phyloP scores from a whole-genome alignment of 225 moss, liverwort and hornwort genomes.

The Marchantia polymorpha region DNA sequence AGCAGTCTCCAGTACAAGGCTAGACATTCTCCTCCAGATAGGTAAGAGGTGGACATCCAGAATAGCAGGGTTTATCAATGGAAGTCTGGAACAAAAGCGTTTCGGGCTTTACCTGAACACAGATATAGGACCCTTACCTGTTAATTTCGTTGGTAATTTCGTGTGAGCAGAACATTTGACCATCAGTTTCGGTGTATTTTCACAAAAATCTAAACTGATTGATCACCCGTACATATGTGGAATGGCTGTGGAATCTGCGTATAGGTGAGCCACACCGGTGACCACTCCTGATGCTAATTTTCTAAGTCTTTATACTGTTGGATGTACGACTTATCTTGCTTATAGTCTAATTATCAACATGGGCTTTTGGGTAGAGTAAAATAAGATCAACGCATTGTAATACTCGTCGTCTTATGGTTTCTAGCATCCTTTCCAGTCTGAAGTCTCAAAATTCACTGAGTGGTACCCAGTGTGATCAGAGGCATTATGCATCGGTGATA shows the following conservation, averaged over 20 bases:
- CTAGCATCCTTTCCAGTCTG: too few species aligned
- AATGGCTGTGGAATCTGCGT: conserved; percentile 80
- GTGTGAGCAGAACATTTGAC: too few species aligned
- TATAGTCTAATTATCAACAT: not conserved
- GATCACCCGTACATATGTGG: conserved; percentile 70
- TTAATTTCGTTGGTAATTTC: too few species aligned
- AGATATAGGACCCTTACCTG: too few species aligned
- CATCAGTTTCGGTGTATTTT: too few species aligned
- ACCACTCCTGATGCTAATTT: not conserved
- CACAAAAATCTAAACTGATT: too few species aligned
- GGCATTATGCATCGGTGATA: too few species aligned
- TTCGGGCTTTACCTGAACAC: too few species aligned
- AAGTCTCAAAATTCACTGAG: too few species aligned
- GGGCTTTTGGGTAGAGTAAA: not conserved
- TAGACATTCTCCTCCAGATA: conserved; percentile 63
- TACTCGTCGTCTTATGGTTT: not conserved
- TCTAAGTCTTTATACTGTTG: not conserved
- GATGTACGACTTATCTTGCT: not conserved
- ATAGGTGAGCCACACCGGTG: conserved; percentile 47
- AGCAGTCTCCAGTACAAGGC: conserved; percentile 82
- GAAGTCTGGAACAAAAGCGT: too few species aligned
- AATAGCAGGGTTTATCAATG: too few species aligned
- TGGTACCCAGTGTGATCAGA: too few species aligned
- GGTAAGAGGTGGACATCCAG: conserved; percentile 35
- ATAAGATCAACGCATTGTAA: not conserved